Base-by-base conservation (phyloP, 148 eudicot genomes). In the Dianthus caryophyllus region DNA sequence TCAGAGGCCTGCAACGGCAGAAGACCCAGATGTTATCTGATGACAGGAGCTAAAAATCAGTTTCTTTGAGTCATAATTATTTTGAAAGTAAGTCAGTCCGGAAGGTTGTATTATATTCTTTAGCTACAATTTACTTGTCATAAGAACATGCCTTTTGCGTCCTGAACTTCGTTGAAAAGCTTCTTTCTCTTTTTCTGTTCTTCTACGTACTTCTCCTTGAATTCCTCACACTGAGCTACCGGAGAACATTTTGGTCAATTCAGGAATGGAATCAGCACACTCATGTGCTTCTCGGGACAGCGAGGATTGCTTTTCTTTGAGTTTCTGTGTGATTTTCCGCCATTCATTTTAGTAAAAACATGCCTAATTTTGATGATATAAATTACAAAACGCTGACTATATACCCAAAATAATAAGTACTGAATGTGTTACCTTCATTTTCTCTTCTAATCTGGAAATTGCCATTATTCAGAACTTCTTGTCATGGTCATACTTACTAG, bases 1-100 rank as follows among this genome's bases (percentile, higher is more conserved):
- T 87, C 67, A 86, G 71, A 53, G 96, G 98, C 49, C 98, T 80
- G 71, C 98, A 93, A 16, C 98, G 86, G 61, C 96, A 93, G 71
- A 90, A 93, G 21, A 93, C 98, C 77, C 96, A 84, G 46, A 93
- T 93, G 73, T 87, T 93, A 56, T 96, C 98, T 91, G 90, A 71
- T 70, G 64, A 64, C 41, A 71, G 68, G 27, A 74, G 69, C 15
- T 36, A 62, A 13, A 48, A 65, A n/a, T 74, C 57, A 78, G 83
- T 29, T 52, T 75, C 66, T 71, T 73, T 36, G 55, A 18, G 46
- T 62, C 47, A 39, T 18, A 57, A 43, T 18, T 26, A 27, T 26
- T 27, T 25, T 47, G 49, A 58, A 47, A 25, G n/a, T n/a, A n/a
- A n/a, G 12, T 9, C 15, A 18, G 9, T 14, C n/a, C 24, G 38